Conservation (phyloP, 768 basidiomycete genomes). For the Boletus patriciae region DNA sequence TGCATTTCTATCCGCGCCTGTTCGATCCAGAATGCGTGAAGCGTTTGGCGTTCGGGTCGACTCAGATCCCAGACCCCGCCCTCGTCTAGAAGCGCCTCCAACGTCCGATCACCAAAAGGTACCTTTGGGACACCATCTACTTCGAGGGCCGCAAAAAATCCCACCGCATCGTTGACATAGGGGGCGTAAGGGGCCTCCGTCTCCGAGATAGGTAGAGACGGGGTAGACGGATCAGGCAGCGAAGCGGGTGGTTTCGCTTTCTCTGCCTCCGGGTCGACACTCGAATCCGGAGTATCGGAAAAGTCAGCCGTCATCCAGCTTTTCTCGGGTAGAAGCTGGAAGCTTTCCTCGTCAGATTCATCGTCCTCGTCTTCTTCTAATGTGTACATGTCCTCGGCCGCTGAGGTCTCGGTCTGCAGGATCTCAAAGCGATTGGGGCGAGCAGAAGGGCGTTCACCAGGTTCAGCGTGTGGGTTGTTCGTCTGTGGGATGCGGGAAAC, state of each 20-base stretch:
- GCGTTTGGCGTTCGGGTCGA: conserved; percentile 42
- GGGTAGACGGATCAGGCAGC: not conserved
- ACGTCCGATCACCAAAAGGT: conserved; percentile 37
- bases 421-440: conserved; percentile 20
- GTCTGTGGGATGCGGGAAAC: not conserved
- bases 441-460: not conserved
- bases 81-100: conserved; percentile 38
- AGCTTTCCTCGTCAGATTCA: conserved; percentile 5
- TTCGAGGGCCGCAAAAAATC: conserved; percentile 43
- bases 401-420: not conserved
- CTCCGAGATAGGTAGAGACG: not conserved
- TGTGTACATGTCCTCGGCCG: not conserved
- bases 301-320: conserved; percentile 26
- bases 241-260: not conserved
- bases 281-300: not conserved
- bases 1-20: conserved; percentile 38
- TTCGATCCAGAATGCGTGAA: conserved; percentile 50
- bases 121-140: conserved; percentile 37
- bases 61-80: conserved; percentile 58
- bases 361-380: conserved; percentile 4
- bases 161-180: conserved; percentile 26
- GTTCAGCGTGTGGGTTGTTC: not conserved
- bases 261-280: not conserved
- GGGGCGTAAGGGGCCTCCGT: not conserved
- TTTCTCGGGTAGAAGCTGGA: conserved; percentile 26